Evolutionary conservation across 495 filamentous ascomycete genomes (phyloP).

Genomic region (Annulohypoxylon nitens): DNA sequence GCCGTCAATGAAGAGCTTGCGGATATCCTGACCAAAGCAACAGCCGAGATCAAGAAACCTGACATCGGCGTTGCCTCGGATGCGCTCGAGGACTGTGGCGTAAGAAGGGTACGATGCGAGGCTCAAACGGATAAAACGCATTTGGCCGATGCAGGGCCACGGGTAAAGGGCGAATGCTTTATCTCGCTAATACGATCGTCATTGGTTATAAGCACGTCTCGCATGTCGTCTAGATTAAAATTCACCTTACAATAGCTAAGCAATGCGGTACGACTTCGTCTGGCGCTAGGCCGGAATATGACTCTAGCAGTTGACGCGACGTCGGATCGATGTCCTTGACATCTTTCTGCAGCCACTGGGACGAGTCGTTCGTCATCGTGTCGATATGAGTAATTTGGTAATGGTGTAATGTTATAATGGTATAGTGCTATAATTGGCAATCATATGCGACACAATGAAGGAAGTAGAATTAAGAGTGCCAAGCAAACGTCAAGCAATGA

Average conservation of each 20-base stretch:
- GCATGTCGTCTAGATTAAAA: neutral
- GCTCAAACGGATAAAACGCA: slow-evolving; percentile 16
- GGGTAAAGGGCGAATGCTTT: slow-evolving; percentile 22
- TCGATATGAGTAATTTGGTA: neutral
- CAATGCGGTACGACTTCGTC: slow-evolving; percentile 18
- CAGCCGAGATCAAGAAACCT: slow-evolving; percentile 18
- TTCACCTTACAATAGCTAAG: slow-evolving; percentile 19
- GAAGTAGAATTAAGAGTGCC: neutral
- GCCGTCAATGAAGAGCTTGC: slow-evolving; percentile 14
- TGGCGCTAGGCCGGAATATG: slow-evolving; percentile 7
- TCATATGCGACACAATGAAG: neutral
- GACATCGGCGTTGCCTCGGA: slow-evolving; percentile 6
- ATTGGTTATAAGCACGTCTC: slow-evolving; percentile 6
- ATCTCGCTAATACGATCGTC: slow-evolving; percentile 10
- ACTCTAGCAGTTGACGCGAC: slow-evolving; percentile 10
- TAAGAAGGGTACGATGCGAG: slow-evolving; percentile 18
- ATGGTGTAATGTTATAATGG: no score
- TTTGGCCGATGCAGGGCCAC: slow-evolving; percentile 18
- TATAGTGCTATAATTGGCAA: neutral
- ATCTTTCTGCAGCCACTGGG: slow-evolving; percentile 13
- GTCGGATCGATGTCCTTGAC: slow-evolving; percentile 13
- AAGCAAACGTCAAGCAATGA: neutral
- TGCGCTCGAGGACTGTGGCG: neutral
- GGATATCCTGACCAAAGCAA: slow-evolving; percentile 19
- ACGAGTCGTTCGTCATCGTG: neutral